A percentile compares a stretch with the other conserved stretches of the same genome.
phyloP scores from a whole-genome alignment of 495 filamentous ascomycete genomes.

The Penicillium taxi region DNA sequence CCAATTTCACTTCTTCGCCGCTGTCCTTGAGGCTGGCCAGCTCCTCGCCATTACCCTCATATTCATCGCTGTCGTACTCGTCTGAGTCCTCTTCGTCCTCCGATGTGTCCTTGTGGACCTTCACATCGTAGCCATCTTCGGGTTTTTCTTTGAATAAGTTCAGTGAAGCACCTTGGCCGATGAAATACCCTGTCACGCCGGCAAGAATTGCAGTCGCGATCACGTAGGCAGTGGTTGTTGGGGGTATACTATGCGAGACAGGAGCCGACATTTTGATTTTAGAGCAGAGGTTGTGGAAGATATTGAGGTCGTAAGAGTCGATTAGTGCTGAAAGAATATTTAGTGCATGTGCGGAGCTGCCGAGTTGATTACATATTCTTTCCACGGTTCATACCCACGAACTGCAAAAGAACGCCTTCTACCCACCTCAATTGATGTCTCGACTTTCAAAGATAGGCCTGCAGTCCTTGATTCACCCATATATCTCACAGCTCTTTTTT shows the following conservation, averaged over 20 bases:
- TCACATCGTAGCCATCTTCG: constrained; percentile 45
- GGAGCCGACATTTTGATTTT: constrained; percentile 32
- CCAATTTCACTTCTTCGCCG: constrained; percentile 85
- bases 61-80: constrained; percentile 29
- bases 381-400: no score
- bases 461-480: no score
- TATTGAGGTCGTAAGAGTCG: no score
- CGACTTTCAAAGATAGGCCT: no score
- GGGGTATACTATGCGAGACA: constrained; percentile 28
- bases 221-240: constrained; percentile 44
- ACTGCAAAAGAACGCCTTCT: no score
- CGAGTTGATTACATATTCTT: neutral
- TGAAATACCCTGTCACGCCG: constrained; percentile 59
- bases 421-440: no score
- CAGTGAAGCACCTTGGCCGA: constrained; percentile 44
- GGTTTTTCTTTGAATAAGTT: constrained; percentile 41
- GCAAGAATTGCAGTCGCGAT: constrained; percentile 58
- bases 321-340: no score
- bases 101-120: constrained; percentile 39
- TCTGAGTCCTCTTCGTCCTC: constrained; percentile 23
- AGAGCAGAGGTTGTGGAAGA: no score
- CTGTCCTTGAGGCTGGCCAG: constrained; percentile 40
- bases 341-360: no score
- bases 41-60: constrained; percentile 35
- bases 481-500: no score